Base-by-base conservation (phyloP, 2,329 filamentous ascomycete species). In the Trichoderma polysporum region DNA sequence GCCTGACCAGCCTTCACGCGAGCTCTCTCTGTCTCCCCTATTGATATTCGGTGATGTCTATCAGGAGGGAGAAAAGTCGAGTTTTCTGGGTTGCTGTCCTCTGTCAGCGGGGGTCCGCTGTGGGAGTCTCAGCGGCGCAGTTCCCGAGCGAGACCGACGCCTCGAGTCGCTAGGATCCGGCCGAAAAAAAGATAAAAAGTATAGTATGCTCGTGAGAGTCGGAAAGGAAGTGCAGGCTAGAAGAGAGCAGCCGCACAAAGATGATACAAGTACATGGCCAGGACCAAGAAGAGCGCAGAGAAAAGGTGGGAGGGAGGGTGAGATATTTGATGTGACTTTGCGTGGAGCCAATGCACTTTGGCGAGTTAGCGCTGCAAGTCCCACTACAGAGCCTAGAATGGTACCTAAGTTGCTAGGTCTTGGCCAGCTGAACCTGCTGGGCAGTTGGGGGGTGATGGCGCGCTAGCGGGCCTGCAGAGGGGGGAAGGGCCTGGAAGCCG, bases 251-350 rank as follows among this genome's bases (percentile, higher is more conserved):
- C 45, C 45, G 58, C 58, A 50, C 45, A 29, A 27, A 61, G 29
- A 56, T n/a, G 49, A 54, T 47, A 31, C 17, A 22, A 35, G 31
- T 47, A 33, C 17, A 33, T 47, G 41, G 19, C 35, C 25, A 22
- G 22, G 33, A 41, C 25, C 37, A 62, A 53, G 59, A 53, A 33
- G 27, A 53, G 13, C 8, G 33, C 15, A 53, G 47, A 33, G 33
- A 54, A 63, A 35, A 63, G 49, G 60, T 63, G 60, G 60, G 60
- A 63, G 60, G 60, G 47, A 53, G 60, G 49, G 47, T 54, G 50
- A 65, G 58, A 61, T 61, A 61, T 61, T 61, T 61, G 58, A 61
- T 61, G 58, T 61, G 58, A 61, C 60, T 35, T 54, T 47, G 60
- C 60, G 60, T 56, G 60, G 60, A 64, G 49, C 60, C 60, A 8